Evolutionary conservation across 169 alveolate genomes (phyloP).

Genomic region (Perkinsus olseni): DNA sequence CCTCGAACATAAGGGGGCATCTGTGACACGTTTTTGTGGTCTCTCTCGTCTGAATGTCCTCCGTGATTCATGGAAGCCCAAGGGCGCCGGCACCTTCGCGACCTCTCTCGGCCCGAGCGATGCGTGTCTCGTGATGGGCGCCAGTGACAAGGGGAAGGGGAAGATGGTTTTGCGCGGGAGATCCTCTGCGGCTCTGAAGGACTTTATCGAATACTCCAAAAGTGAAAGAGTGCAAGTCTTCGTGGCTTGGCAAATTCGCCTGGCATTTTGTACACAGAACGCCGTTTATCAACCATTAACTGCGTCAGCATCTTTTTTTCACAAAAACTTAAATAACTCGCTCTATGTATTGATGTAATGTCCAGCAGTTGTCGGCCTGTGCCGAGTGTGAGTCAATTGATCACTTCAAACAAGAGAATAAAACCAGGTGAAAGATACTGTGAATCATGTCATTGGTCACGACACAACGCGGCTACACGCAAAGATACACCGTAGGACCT

Average conservation of each 20-base stretch:
- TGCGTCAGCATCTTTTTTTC: neutral
- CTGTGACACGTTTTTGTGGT: neutral
- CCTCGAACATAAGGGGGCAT: constrained; percentile 9
- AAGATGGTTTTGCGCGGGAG: neutral
- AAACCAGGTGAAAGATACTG: no score
- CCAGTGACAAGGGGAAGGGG: constrained; percentile 19
- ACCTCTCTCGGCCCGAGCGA: constrained; percentile 35
- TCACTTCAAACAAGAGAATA: neutral
- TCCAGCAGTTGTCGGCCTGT: no score
- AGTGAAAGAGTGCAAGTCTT: constrained; percentile 27
- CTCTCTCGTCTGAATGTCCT: neutral
- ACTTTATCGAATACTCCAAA: neutral
- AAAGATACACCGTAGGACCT: neutral
- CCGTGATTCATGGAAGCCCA: constrained; percentile 31
- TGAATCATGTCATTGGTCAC: neutral
- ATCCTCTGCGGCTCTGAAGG: neutral
- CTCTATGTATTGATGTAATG: no score
- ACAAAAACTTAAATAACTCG: no score
- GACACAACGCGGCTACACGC: neutral
- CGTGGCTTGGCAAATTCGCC: constrained; percentile 20
- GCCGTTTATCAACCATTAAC: neutral
- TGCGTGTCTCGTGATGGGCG: constrained; percentile 34
- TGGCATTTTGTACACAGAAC: constrained; percentile 40
- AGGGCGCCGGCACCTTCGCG: constrained; percentile 40
- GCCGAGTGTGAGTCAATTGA: neutral